Percentiles rank a stretch among this genome's conserved stretches.
These are phyloP conservation scores for Candida odintsovae DNA, from an alignment of 805 yeast species.

Conservation along the genomic window DNA sequence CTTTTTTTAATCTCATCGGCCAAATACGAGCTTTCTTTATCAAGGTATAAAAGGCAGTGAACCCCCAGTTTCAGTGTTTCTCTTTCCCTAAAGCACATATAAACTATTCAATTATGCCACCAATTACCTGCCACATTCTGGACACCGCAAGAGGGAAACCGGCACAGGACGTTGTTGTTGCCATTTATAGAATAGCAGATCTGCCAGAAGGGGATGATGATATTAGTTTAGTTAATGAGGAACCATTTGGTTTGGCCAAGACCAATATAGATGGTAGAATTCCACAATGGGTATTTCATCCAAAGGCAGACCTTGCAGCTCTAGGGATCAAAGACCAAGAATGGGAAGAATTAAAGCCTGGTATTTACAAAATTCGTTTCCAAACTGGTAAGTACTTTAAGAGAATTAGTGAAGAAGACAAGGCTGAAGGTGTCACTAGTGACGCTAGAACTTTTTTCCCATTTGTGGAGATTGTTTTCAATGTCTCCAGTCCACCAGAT, in stretches of 20 bases:
- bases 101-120: constrained; percentile 27
- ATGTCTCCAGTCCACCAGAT: constrained; percentile 60
- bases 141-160: constrained; percentile 85
- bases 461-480: constrained; percentile 73
- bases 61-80: background rate
- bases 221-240: constrained; percentile 22
- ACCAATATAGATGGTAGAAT: constrained; percentile 85
- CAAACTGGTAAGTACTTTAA: constrained; percentile 64
- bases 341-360: constrained; percentile 49
- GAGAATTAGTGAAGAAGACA: constrained; percentile 14
- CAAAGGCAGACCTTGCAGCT: constrained; percentile 21
- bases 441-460: constrained; percentile 70
- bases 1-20: background rate
- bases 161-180: constrained; percentile 69
- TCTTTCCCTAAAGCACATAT: background rate
- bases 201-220: constrained; percentile 19
- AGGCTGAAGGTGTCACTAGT: constrained; percentile 20
- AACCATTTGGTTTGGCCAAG: constrained; percentile 58
- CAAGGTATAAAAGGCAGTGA: background rate
- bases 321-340: constrained; percentile 29
- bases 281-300: constrained; percentile 53
- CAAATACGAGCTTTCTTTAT: background rate
- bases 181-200: constrained; percentile 35
- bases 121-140: constrained; percentile 84
- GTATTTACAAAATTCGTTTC: constrained; percentile 71